Base-by-base conservation (phyloP, 345 rosid genomes). In the Pistacia vera region DNA sequence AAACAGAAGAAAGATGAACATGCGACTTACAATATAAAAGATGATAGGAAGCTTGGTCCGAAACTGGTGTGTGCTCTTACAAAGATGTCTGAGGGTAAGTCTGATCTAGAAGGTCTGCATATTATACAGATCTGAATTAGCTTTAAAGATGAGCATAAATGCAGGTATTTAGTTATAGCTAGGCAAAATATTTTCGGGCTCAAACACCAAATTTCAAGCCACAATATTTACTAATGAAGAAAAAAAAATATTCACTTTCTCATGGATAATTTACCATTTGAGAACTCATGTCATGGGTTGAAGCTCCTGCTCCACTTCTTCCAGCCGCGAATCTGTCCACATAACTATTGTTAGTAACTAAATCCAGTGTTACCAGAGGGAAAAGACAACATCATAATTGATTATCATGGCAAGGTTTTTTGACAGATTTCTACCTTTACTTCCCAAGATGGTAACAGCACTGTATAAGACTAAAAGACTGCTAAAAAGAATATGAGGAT, bases 401-500 rank as follows among this genome's bases (percentile, higher is more conserved):
- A n/a, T 44, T 33, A 64, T 73, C 49, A 30, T 14, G 28, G 63
- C 62, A 66, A 20, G 55, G 30, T 11, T 36, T 36, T 10, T 0
- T 44, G 6, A 44, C 14, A 66, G 51, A 66, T 44, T 67, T n/a
- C n/a, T n/a, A 94, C 99, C 97, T 96, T 94, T 66, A 96, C 74
- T 97, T n/a, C n/a, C 97, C 97, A 20, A 94, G 97, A 97, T 92
- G 5, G 98, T 97, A 57, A 85, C 70, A 55, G 84, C 76, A 76
- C 98, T n/a, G 78, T 90, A 92, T 56, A 90, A 2, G 55, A 97
- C 97, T 97, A 97, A 73, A 94, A 81, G n/a, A 88, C 83, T 4
- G 99, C 99, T 81, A 97, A 79, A 89, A 97, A 97, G 89, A 97
- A 97, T 52, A 97, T 85, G 75, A 94, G 97, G 63, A 94, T 89